Conservation (phyloP, 1,284 basidiomycete species). For the Baeospora myosura region DNA sequence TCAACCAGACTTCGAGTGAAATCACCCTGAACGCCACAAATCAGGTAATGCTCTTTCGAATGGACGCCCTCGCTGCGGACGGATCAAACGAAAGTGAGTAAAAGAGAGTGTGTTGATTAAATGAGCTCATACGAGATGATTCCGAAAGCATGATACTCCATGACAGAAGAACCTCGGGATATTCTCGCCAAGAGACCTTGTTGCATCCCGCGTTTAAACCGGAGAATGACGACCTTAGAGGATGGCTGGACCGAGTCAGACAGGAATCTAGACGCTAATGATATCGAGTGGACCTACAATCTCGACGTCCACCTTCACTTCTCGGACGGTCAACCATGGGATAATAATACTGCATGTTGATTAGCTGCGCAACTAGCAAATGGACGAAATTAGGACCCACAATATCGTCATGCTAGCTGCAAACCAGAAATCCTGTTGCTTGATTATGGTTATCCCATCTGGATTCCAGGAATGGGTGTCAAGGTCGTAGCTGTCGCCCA, state of each 20-base stretch:
- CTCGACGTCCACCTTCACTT: conserved; percentile 60
- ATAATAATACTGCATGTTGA: conserved; percentile 45
- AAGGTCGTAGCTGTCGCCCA: conserved; percentile 59
- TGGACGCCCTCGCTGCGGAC: conserved; percentile 46
- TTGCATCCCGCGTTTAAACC: conserved; percentile 66
- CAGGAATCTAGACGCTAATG: background rate
- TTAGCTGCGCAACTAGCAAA: conserved; percentile 1
- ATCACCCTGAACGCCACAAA: conserved; percentile 67
- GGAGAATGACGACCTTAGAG: conserved; percentile 57
- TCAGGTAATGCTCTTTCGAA: conserved; percentile 59
- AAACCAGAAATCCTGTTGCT: conserved; percentile 76
- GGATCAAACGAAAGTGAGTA: background rate
- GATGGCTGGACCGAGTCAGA: conserved; percentile 43
- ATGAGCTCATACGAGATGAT: conserved; percentile 50
- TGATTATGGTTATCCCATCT: conserved; percentile 45
- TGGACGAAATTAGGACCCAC: conserved; percentile 32
- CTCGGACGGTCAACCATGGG: conserved; percentile 70
- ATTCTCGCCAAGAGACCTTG: conserved; percentile 63
- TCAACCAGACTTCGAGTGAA: conserved; percentile 58
- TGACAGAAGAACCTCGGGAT: conserved; percentile 47
- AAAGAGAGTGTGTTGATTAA: background rate
- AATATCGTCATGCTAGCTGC: conserved; percentile 64
- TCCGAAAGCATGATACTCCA: conserved; percentile 68
- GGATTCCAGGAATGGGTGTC: conserved; percentile 52
- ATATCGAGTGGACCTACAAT: conserved; percentile 48